phyloP scores from a whole-genome alignment of 495 filamentous ascomycete genomes.

The Penicillium mononematosum region DNA sequence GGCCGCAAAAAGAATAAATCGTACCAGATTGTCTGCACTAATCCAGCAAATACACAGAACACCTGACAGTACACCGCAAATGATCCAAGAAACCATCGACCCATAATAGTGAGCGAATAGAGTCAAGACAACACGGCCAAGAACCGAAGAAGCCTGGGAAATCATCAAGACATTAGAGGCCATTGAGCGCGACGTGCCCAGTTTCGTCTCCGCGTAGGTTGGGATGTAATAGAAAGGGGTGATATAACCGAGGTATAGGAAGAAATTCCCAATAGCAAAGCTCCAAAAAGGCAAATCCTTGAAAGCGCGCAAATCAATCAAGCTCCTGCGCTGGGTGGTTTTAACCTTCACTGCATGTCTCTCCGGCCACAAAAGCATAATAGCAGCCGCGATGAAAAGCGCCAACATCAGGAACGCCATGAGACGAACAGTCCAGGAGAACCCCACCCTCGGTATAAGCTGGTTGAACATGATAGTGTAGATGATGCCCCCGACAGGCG shows the following conservation, averaged over 20 bases:
- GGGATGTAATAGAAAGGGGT: constrained; percentile 63
- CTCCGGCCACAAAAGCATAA: constrained; percentile 29
- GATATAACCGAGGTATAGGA: constrained; percentile 60
- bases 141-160: constrained; percentile 33
- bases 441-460: constrained; percentile 44
- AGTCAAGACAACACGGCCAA: constrained; percentile 28
- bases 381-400: constrained; percentile 40
- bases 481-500: constrained; percentile 49
- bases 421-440: constrained; percentile 50
- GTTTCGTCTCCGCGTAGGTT: constrained; percentile 48
- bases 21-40: constrained; percentile 50
- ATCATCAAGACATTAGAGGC: constrained; percentile 45
- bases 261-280: constrained; percentile 35
- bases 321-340: constrained; percentile 4
- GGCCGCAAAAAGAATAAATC: constrained; percentile 59
- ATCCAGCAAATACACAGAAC: constrained; percentile 49
- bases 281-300: constrained; percentile 32
- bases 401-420: constrained; percentile 50
- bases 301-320: constrained; percentile 27
- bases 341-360: background rate
- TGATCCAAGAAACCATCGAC: constrained; percentile 28
- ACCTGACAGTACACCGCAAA: constrained; percentile 24
- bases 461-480: constrained; percentile 53
- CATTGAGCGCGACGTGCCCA: constrained; percentile 43
- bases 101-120: constrained; percentile 25